Conservation (phyloP, 2,329 filamentous ascomycete genomes). For the Erysiphe neolycopersici region DNA sequence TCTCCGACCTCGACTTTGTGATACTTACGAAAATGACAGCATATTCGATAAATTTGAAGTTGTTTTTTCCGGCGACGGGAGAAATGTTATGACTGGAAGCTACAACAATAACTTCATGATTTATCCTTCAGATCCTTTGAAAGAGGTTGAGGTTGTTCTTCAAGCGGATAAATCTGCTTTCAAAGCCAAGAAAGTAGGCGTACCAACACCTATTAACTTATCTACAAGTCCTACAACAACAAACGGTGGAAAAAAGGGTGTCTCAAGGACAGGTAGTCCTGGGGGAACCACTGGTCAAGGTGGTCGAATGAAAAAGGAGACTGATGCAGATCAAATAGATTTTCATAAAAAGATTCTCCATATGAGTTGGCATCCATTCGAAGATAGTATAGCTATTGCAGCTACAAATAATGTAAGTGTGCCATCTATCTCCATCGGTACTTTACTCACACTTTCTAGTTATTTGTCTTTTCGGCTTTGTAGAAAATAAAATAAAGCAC, state of each 20-base stretch:
- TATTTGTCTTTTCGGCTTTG: slow-evolving; percentile 57
- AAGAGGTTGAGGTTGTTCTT: slow-evolving; percentile 89
- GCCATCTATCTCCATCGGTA: background rate
- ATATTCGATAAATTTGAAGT: slow-evolving; percentile 99
- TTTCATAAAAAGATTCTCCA: slow-evolving; percentile 99
- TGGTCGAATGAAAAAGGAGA: slow-evolving; percentile 95
- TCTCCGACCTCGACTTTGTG: slow-evolving; percentile 73
- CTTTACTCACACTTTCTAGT: slow-evolving; percentile 17
- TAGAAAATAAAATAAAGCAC: slow-evolving; percentile 16
- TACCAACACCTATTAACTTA: slow-evolving; percentile 85
- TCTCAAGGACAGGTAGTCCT: slow-evolving; percentile 49
- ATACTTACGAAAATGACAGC: slow-evolving; percentile 97
- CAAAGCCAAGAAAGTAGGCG: slow-evolving; percentile 98
- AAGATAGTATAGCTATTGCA: slow-evolving; percentile 97
- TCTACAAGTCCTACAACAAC: slow-evolving; percentile 43
- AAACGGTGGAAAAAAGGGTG: slow-evolving; percentile 61
- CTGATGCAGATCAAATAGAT: slow-evolving; percentile 95
- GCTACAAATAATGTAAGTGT: slow-evolving; percentile 91
- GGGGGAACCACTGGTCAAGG: slow-evolving; percentile 47
- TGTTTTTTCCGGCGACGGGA: slow-evolving; percentile 90
- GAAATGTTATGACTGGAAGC: slow-evolving; percentile 98
- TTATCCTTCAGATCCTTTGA: slow-evolving; percentile 84
- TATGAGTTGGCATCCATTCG: slow-evolving; percentile 99
- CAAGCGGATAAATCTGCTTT: slow-evolving; percentile 98
- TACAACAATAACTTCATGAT: slow-evolving; percentile 99